Conservation (phyloP, 1,284 basidiomycete species). For the Cutaneotrichosporon sp. region DNA sequence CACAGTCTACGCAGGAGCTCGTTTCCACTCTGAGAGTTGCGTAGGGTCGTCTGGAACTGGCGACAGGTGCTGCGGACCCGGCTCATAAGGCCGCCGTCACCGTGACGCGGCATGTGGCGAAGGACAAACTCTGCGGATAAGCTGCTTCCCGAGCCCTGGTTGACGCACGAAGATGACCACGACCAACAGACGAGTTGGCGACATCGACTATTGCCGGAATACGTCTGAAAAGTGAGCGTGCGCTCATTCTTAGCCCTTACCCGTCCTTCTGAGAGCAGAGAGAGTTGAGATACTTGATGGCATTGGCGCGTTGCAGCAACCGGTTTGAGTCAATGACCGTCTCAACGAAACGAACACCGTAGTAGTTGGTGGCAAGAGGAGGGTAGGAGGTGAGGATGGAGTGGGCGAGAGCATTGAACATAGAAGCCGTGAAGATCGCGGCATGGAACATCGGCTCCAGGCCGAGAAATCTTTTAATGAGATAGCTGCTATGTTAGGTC, state of each 20-base stretch:
- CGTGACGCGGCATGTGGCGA: conserved; percentile 28
- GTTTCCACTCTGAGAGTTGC: conserved; percentile 50
- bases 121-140: conserved; percentile 8
- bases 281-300: conserved; percentile 43
- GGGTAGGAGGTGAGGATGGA: conserved; percentile 46
- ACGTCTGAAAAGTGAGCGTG: conserved; percentile 26
- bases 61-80: conserved; percentile 42
- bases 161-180: conserved; percentile 44
- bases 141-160: not conserved
- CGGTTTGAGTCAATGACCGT: conserved; percentile 37
- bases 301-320: conserved; percentile 24
- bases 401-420: conserved; percentile 30
- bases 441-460: conserved; percentile 2
- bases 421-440: conserved; percentile 28
- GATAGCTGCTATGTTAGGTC: conserved; percentile 34
- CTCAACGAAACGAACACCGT: conserved; percentile 49
- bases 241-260: conserved; percentile 24
- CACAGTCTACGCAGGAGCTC: conserved; percentile 32
- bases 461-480: conserved; percentile 43
- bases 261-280: conserved; percentile 42
- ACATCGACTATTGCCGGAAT: conserved; percentile 47
- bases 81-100: conserved; percentile 31
- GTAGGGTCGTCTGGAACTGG: conserved; percentile 44
- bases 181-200: conserved; percentile 47
- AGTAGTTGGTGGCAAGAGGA: conserved; percentile 46